A percentile compares a stretch with the other conserved stretches of the same genome.
These are phyloP conservation scores for Arthrobotrys pseudoclavata DNA, from an alignment of 2,329 filamentous ascomycete genomes.

Conservation along the genomic window DNA sequence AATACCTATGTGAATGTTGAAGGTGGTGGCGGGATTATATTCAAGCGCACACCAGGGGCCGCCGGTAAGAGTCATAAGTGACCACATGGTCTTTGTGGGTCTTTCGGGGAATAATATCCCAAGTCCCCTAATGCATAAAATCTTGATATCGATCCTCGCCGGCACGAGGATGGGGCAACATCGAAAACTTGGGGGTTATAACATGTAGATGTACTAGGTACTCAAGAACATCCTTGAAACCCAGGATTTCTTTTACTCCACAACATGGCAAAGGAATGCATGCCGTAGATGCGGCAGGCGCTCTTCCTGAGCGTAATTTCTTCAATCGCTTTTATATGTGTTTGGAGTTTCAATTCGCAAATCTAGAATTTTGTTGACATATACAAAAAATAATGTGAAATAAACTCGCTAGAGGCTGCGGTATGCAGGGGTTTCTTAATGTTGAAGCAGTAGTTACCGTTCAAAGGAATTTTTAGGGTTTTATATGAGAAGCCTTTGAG, in stretches of 20 bases:
- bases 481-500: not conserved
- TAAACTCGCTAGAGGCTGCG: conserved; percentile 19
- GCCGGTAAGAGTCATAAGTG: not conserved
- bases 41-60: not conserved
- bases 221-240: not conserved
- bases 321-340: not conserved
- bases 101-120: conserved; percentile 9
- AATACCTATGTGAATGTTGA: not conserved
- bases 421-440: conserved; percentile 41
- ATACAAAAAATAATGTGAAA: conserved; percentile 27
- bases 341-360: conserved; percentile 7
- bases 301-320: not conserved
- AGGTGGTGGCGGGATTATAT: not conserved
- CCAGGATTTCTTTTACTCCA: not conserved
- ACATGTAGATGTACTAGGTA: conserved; percentile 17
- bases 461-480: conserved; percentile 6
- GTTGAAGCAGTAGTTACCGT: not conserved
- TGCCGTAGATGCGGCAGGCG: conserved; percentile 14
- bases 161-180: not conserved
- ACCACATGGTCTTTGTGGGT: not conserved
- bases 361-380: conserved; percentile 35
- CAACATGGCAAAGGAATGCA: conserved; percentile 4
- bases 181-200: not conserved
- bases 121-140: conserved; percentile 2
- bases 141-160: conserved; percentile 17